phyloP scores from a whole-genome alignment of 2,329 filamentous ascomycete species.

The Grosmannia clavigera region DNA sequence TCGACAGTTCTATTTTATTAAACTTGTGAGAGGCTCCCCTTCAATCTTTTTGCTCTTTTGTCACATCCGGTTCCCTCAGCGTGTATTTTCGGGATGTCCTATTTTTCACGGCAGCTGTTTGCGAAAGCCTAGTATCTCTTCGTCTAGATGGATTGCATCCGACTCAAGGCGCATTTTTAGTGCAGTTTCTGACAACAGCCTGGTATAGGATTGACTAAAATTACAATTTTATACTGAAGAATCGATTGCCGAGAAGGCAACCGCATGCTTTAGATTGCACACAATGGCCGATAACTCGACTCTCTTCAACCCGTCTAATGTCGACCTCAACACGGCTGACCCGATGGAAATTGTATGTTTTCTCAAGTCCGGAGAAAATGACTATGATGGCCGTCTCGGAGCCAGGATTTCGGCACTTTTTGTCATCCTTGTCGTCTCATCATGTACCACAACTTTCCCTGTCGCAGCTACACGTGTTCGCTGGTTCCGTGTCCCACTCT shows the following conservation, averaged over 20 bases:
- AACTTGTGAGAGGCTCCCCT: background rate
- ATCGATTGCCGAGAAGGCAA: background rate
- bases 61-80: background rate
- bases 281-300: slow-evolving; percentile 7
- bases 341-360: slow-evolving; percentile 36
- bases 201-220: too few relatives aligned
- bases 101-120: too few relatives aligned
- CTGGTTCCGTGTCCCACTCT: slow-evolving; percentile 45
- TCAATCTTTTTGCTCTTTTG: background rate
- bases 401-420: slow-evolving; percentile 62
- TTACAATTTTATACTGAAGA: too few relatives aligned
- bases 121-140: background rate
- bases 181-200: too few relatives aligned
- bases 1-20: background rate
- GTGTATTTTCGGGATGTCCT: background rate
- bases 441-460: slow-evolving; percentile 51
- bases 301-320: slow-evolving; percentile 25
- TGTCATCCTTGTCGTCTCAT: slow-evolving; percentile 56
- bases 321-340: slow-evolving; percentile 30
- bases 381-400: slow-evolving; percentile 47
- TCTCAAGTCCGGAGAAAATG: slow-evolving; percentile 29
- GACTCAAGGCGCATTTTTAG: background rate
- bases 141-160: background rate
- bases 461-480: slow-evolving; percentile 49
- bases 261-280: background rate